A percentile compares a stretch with the other conserved stretches of the same genome.
phyloP scores from a whole-genome alignment of 805 yeast genomes.

The Ogataea wickerhamii region DNA sequence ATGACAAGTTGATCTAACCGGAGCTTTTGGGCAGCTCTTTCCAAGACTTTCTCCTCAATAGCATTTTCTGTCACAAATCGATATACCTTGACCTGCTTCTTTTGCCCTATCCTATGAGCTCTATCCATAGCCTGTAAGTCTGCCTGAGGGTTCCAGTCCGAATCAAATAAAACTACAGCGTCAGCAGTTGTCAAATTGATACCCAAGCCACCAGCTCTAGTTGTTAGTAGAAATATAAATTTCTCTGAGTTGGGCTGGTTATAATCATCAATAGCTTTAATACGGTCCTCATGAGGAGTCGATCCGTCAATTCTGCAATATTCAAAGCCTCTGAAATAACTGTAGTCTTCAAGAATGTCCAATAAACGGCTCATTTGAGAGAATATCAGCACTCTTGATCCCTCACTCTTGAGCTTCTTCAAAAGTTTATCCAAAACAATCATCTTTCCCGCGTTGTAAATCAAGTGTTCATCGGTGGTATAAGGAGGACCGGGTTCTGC shows the following conservation, averaged over 20 bases:
- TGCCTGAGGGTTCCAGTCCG: conserved; percentile 98
- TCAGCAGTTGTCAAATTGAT: conserved; percentile 91
- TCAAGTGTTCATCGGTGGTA: conserved; percentile 91
- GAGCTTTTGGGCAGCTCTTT: conserved; percentile 91
- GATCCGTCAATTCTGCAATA: conserved; percentile 94
- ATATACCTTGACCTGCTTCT: conserved; percentile 89
- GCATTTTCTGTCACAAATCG: conserved; percentile 95
- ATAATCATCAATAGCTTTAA: conserved; percentile 88
- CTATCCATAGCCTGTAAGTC: conserved; percentile 98
- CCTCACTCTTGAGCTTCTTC: conserved; percentile 64
- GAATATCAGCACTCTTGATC: conserved; percentile 86
- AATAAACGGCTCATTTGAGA: conserved; percentile 91
- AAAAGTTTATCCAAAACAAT: conserved; percentile 79
- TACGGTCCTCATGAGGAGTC: conserved; percentile 89
- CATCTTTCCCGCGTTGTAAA: conserved; percentile 90
- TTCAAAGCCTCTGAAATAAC: conserved; percentile 75
- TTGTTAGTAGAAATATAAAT: conserved; percentile 80
- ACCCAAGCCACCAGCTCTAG: conserved; percentile 97
- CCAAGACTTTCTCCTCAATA: conserved; percentile 92
- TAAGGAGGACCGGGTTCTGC: conserved; percentile 99
- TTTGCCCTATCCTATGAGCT: conserved; percentile 96
- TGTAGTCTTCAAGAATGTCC: conserved; percentile 90
- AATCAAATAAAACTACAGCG: conserved; percentile 81
- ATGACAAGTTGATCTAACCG: conserved; percentile 92
- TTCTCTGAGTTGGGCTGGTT: conserved; percentile 78